A percentile compares a stretch with the other conserved stretches of the same genome.
Conservation (phyloP, 2,329 filamentous ascomycete species). For the Septoria petroselini region DNA sequence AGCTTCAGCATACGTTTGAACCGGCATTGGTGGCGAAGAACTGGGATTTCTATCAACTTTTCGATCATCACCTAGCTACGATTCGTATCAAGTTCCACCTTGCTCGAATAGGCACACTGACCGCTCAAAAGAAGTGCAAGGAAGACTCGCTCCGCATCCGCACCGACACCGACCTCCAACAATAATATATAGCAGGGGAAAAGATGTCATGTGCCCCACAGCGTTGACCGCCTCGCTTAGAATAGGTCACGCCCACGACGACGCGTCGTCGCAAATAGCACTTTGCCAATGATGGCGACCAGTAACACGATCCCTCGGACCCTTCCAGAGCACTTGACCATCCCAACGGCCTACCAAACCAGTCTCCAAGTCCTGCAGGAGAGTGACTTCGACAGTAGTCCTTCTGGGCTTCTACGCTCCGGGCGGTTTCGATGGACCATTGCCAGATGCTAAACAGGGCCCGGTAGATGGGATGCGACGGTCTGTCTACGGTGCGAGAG, state of each 20-base stretch:
- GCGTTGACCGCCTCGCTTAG: no score
- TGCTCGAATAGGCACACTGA: slow-evolving; percentile 3
- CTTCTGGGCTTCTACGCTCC: no score
- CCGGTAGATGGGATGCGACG: no score
- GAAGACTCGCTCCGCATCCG: background rate
- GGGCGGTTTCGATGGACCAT: background rate
- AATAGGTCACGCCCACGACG: no score
- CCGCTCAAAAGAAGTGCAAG: slow-evolving; percentile 4
- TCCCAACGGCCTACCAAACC: no score
- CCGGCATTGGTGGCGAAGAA: no score
- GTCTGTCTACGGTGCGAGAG: no score
- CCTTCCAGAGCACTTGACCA: no score
- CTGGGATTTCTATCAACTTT: background rate
- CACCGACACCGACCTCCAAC: background rate
- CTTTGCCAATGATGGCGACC: no score
- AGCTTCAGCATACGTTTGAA: slow-evolving; percentile 1
- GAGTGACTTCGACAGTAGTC: no score
- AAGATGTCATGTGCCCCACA: slow-evolving; percentile 9
- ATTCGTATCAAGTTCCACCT: slow-evolving; percentile 7
- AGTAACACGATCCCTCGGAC: no score
- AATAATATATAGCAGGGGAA: background rate
- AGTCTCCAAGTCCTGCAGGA: background rate
- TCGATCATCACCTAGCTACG: background rate
- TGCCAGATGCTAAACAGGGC: no score
- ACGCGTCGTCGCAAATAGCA: background rate